phyloP scores from a whole-genome alignment of 768 basidiomycete species.

The Podaxis sp. region DNA sequence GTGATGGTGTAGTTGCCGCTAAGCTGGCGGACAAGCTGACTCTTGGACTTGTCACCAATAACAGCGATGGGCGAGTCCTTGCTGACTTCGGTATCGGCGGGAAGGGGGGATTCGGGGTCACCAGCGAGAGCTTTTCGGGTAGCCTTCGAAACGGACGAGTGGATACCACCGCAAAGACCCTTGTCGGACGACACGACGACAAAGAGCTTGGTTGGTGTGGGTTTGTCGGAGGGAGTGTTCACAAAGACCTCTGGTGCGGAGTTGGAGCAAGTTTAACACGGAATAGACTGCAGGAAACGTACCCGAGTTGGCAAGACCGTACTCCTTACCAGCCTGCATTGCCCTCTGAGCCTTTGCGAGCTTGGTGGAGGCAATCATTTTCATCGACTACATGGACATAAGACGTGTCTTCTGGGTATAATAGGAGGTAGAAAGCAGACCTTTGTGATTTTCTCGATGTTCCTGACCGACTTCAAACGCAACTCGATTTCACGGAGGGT shows the following conservation, averaged over 20 bases:
- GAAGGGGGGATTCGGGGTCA: slow-evolving; percentile 49
- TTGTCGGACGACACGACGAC: slow-evolving; percentile 96
- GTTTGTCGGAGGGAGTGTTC: slow-evolving; percentile 67
- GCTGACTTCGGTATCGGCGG: slow-evolving; percentile 47
- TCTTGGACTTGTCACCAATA: slow-evolving; percentile 97
- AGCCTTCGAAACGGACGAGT: slow-evolving; percentile 92
- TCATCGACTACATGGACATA: slow-evolving; percentile 75
- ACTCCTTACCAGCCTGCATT: slow-evolving; percentile 90
- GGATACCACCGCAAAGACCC: slow-evolving; percentile 99
- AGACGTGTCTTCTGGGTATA: not conserved
- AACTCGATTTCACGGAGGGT: slow-evolving; percentile 97
- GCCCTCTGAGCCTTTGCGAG: slow-evolving; percentile 95
- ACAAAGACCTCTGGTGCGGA: slow-evolving; percentile 77
- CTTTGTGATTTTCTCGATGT: slow-evolving; percentile 99
- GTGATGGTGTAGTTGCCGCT: slow-evolving; percentile 72
- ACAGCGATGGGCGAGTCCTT: slow-evolving; percentile 74
- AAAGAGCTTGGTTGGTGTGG: slow-evolving; percentile 81
- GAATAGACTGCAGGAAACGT: slow-evolving; percentile 25
- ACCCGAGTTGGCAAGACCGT: slow-evolving; percentile 92
- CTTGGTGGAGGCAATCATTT: slow-evolving; percentile 99
- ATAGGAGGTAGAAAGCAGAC: slow-evolving; percentile 40
- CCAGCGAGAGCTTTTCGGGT: slow-evolving; percentile 72
- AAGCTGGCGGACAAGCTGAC: slow-evolving; percentile 74
- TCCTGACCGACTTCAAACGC: slow-evolving; percentile 92
- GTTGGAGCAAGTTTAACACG: slow-evolving; percentile 9